These are phyloP conservation scores for Wilhelminamyces savonicus DNA, from an alignment of 805 yeast genomes.

Conservation along the genomic window DNA sequence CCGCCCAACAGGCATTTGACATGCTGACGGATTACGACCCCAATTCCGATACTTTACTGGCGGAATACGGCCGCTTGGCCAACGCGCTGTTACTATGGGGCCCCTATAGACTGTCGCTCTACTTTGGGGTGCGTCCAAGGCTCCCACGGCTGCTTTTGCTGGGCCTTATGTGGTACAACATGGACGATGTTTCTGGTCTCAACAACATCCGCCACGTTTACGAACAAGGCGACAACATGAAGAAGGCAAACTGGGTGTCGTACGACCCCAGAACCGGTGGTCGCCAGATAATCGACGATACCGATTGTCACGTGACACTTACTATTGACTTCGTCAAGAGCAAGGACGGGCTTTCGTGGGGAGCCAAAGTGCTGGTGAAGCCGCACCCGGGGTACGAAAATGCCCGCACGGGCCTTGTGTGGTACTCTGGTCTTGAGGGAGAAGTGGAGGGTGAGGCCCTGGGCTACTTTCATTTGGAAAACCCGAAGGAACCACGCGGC, in stretches of 20 bases:
- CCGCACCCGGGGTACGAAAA: conserved; percentile 48
- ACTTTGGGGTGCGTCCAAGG: conserved; percentile 81
- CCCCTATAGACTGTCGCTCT: conserved; percentile 82
- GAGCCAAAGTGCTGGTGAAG: conserved; percentile 57
- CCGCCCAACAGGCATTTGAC: conserved; percentile 16
- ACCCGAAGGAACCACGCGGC: conserved; percentile 17
- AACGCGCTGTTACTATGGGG: conserved; percentile 60
- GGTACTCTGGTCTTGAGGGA: conserved; percentile 70
- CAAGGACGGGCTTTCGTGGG: conserved; percentile 74
- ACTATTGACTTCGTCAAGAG: conserved; percentile 73
- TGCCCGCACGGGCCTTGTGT: conserved; percentile 58
- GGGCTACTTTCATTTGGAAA: conserved; percentile 21
- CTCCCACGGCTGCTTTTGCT: conserved; percentile 67
- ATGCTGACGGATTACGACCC: no score
- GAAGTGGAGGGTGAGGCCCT: conserved; percentile 8
- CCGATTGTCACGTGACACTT: conserved; percentile 53
- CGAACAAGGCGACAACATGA: conserved; percentile 64
- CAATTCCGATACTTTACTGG: neutral
- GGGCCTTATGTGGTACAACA: conserved; percentile 86
- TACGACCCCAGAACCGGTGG: conserved; percentile 92
- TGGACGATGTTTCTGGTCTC: conserved; percentile 49
- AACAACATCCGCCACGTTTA: conserved; percentile 64
- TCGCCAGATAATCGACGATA: conserved; percentile 64
- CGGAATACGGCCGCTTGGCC: conserved; percentile 9
- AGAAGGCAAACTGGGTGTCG: conserved; percentile 75